Evolutionary conservation across 164 flowering plant species (phyloP), one percentile per base, ranked within the genome.

Genomic region (Nymphaea colorata): DNA sequence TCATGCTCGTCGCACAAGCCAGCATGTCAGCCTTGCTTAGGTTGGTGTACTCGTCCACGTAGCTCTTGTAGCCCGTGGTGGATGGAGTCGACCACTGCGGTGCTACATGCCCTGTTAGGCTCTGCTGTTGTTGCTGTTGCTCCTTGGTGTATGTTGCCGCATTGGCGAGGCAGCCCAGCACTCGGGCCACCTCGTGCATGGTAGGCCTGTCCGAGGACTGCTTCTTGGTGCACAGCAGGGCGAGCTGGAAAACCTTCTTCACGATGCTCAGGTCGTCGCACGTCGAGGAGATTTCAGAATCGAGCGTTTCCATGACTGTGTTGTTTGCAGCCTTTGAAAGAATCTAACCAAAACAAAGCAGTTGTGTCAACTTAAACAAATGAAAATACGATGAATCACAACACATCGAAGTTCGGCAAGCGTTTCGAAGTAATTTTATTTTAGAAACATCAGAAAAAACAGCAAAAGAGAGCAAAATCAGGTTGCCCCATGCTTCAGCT

Each of bases 151-250:
- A 77, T 82, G 5, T 80, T 74, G 4, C 67, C 42, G 4, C 61
- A 0, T 3, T 73, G 3, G 3, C 68, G 5, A 95, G 79, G 73
- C 83, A 84, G 3, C 76, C 80, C 0, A 95, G 84, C 3, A 95
- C 98, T 0, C 97, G 89, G 0, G 88, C 79, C 4, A 92, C 98
- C 71, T 95, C 98, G 53, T 95, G 98, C 96, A 95, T 95, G 0
- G 97, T 92, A 0, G 99, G 99, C 43, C 98, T 71, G 6, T 95
- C 97, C 0, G 83, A 68, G 6, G 97, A 88, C 74, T 90, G 99
- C 66, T 79, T 79, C 76, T 90, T 95, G 61, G 90, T 82, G 88
- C 98, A 95, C 8, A 95, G 81, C 12, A 95, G 88, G 8, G 97
- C 99, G 2, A 93, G 88, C 78, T 90, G 98, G 70, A 93, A 90